Percentiles rank a stretch among this genome's conserved stretches.
phyloP scores from a whole-genome alignment of 2,329 filamentous ascomycete species.

The Colletotrichum godetiae region DNA sequence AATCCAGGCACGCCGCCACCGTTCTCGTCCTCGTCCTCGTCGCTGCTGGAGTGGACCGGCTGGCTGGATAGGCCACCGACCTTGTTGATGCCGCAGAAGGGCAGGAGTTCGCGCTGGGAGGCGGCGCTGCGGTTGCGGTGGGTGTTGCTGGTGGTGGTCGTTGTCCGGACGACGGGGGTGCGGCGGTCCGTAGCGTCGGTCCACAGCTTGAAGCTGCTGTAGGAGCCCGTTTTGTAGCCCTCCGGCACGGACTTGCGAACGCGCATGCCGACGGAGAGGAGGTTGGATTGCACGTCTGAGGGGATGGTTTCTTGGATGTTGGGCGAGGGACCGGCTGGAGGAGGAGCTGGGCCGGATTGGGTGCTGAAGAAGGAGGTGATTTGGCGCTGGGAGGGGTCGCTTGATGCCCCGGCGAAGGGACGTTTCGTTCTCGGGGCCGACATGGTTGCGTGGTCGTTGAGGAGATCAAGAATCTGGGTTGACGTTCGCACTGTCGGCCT shows the following conservation, averaged over 20 bases:
- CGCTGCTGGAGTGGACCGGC: constrained; percentile 48
- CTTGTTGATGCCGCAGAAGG: constrained; percentile 85
- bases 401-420: constrained; percentile 69
- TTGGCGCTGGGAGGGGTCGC: constrained; percentile 68
- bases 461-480: constrained; percentile 9
- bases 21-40: constrained; percentile 39
- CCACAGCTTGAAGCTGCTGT: constrained; percentile 64
- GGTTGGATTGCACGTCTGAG: constrained; percentile 77
- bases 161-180: constrained; percentile 32
- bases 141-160: constrained; percentile 35
- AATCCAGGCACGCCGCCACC: constrained; percentile 43
- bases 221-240: constrained; percentile 84
- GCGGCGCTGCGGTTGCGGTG: constrained; percentile 43
- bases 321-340: constrained; percentile 36
- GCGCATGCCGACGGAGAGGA: constrained; percentile 94
- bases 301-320: constrained; percentile 64
- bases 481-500: neutral
- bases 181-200: constrained; percentile 44
- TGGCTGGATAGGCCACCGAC: constrained; percentile 76
- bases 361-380: constrained; percentile 72
- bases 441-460: constrained; percentile 50
- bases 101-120: constrained; percentile 72
- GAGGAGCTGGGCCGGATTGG: constrained; percentile 18
- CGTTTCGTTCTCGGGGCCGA: constrained; percentile 68
- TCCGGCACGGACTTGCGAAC: constrained; percentile 93